These are phyloP conservation scores for Salvia splendens DNA, from an alignment of 257 asterid genomes.

Conservation along the genomic window DNA sequence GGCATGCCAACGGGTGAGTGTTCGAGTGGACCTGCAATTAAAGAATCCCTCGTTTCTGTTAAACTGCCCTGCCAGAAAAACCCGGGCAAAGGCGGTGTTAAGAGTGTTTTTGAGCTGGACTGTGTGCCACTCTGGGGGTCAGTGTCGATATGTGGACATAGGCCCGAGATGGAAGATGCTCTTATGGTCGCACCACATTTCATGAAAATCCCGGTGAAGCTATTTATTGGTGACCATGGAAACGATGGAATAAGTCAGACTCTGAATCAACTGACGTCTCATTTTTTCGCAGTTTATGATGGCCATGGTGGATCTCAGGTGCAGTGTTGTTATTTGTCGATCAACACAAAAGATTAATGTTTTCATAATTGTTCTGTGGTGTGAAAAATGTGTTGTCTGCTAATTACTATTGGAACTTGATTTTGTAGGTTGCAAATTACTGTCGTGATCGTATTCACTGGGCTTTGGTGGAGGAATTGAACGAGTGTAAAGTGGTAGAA, in stretches of 20 bases:
- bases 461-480: slow-evolving; percentile 69
- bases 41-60: slow-evolving; percentile 63
- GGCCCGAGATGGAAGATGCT: slow-evolving; percentile 95
- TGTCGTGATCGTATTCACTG: slow-evolving; percentile 72
- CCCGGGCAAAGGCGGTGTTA: slow-evolving; percentile 48
- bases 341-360: background rate
- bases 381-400: background rate
- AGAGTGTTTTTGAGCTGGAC: slow-evolving; percentile 77
- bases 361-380: background rate
- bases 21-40: slow-evolving; percentile 47
- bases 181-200: slow-evolving; percentile 60
- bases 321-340: slow-evolving; percentile 13
- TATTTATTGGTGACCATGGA: slow-evolving; percentile 61
- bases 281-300: slow-evolving; percentile 87
- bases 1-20: slow-evolving; percentile 42
- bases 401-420: background rate
- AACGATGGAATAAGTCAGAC: slow-evolving; percentile 58
- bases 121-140: slow-evolving; percentile 91
- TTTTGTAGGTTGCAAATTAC: slow-evolving; percentile 76
- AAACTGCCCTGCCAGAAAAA: slow-evolving; percentile 52
- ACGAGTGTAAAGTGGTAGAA: slow-evolving; percentile 30
- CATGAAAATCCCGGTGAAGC: slow-evolving; percentile 69
- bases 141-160: slow-evolving; percentile 67
- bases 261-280: slow-evolving; percentile 70
- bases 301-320: slow-evolving; percentile 99